Percentiles rank a stretch among this genome's conserved stretches.
These are phyloP conservation scores for Euphorbia peplus DNA, from an alignment of 345 rosid species.

Conservation along the genomic window DNA sequence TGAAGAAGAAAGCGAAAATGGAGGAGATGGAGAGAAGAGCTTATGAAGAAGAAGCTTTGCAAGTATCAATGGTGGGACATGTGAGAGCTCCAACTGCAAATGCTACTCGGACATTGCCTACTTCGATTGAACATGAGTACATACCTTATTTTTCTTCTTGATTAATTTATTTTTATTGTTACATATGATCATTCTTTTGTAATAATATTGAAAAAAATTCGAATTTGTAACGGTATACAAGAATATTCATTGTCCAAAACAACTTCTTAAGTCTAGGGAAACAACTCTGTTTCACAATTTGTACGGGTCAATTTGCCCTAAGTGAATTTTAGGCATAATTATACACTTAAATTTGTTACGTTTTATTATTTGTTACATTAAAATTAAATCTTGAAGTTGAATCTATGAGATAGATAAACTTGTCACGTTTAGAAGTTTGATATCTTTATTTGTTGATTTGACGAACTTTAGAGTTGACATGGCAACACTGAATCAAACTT, in stretches of 20 bases:
- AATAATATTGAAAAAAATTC: slow-evolving; percentile 15
- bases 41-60: slow-evolving; percentile 89
- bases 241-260: slow-evolving; percentile 9
- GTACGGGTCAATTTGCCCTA: too few relatives aligned
- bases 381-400: too few relatives aligned
- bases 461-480: too few relatives aligned
- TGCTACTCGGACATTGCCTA: slow-evolving; percentile 62
- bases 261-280: not conserved
- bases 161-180: not conserved
- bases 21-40: slow-evolving; percentile 86
- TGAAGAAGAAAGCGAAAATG: slow-evolving; percentile 66
- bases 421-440: too few relatives aligned
- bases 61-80: slow-evolving; percentile 91
- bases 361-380: too few relatives aligned
- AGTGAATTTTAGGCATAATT: too few relatives aligned
- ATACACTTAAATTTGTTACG: too few relatives aligned
- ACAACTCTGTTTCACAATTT: too few relatives aligned
- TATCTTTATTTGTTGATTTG: too few relatives aligned
- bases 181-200: slow-evolving; percentile 32
- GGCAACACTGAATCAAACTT: too few relatives aligned
- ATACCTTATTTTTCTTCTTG: slow-evolving; percentile 37
- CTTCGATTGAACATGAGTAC: slow-evolving; percentile 57
- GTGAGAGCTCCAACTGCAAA: slow-evolving; percentile 70
- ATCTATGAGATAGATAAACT: too few relatives aligned
- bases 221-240: slow-evolving; percentile 21